Conservation (phyloP, 176 grass and related monocot genomes). For the Olyra latifolia region DNA sequence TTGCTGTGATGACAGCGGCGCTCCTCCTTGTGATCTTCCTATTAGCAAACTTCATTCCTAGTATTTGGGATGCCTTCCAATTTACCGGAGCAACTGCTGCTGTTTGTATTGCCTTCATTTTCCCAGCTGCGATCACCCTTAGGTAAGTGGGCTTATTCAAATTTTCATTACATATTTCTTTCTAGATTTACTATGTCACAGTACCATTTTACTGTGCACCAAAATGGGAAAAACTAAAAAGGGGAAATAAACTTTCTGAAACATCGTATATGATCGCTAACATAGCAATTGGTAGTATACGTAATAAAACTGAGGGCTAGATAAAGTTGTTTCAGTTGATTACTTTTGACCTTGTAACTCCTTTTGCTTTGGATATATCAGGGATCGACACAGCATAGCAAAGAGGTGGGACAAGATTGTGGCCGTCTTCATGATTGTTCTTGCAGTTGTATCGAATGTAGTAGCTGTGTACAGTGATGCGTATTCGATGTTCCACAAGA, state of each 20-base stretch:
- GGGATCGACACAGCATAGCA: conserved; percentile 67
- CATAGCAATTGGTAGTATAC: background rate
- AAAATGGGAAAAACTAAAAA: background rate
- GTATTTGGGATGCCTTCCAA: conserved; percentile 97
- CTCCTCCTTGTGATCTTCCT: conserved; percentile 76
- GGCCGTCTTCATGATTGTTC: conserved; percentile 78
- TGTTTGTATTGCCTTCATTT: conserved; percentile 96
- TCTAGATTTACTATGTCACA: background rate
- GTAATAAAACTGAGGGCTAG: background rate
- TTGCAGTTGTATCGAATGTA: conserved; percentile 77
- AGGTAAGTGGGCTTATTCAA: conserved; percentile 42
- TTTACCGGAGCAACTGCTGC: conserved; percentile 96
- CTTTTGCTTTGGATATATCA: conserved; percentile 35
- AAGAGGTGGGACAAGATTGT: conserved; percentile 72
- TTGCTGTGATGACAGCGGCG: conserved; percentile 53
- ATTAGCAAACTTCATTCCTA: conserved; percentile 92
- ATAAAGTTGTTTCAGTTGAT: background rate
- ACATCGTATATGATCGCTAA: background rate
- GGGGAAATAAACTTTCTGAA: background rate
- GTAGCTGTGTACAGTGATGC: conserved; percentile 92
- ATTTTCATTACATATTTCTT: background rate
- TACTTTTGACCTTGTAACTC: background rate
- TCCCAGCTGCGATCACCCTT: conserved; percentile 84
- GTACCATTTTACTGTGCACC: background rate
- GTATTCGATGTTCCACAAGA: conserved; percentile 63